A percentile compares a stretch with the other conserved stretches of the same genome.
phyloP scores from a whole-genome alignment of 768 basidiomycete genomes.

The Leccinum broughii region DNA sequence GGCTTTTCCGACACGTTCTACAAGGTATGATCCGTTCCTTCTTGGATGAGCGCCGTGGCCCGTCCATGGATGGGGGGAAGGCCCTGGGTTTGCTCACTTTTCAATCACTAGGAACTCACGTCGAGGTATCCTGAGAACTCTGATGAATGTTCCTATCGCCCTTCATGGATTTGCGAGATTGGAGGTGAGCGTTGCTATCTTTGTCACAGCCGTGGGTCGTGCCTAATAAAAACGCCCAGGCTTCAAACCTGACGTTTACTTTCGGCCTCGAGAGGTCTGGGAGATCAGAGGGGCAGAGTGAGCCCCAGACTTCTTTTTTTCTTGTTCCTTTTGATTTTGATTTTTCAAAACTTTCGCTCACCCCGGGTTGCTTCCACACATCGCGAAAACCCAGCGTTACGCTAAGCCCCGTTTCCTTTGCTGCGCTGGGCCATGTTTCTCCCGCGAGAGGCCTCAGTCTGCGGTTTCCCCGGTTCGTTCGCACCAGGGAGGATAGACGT shows the following conservation, averaged over 20 bases:
- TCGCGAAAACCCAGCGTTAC: constrained; percentile 55
- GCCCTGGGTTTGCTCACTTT: constrained; percentile 9
- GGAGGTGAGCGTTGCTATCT: constrained; percentile 48
- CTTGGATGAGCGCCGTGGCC: background rate
- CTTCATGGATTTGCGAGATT: constrained; percentile 60
- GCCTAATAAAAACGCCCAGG: constrained; percentile 37
- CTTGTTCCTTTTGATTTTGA: background rate
- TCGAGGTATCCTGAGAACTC: constrained; percentile 62
- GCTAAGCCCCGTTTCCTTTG: constrained; percentile 81
- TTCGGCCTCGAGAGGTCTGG: constrained; percentile 80
- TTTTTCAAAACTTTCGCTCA: background rate
- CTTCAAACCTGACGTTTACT: constrained; percentile 65
- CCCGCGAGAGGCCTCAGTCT: constrained; percentile 69
- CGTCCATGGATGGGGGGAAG: background rate
- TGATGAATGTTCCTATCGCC: constrained; percentile 51
- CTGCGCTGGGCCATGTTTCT: constrained; percentile 65
- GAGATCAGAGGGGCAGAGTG: constrained; percentile 82
- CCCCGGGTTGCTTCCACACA: background rate
- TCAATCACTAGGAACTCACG: constrained; percentile 50
- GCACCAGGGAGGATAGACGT: constrained; percentile 68
- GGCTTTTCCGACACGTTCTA: constrained; percentile 88
- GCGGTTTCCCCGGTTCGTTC: constrained; percentile 87
- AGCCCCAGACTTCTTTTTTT: constrained; percentile 15
- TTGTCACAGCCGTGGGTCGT: background rate
- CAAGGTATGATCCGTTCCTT: constrained; percentile 43